Percentiles rank a stretch among this genome's conserved stretches.
phyloP scores from a whole-genome alignment of 345 rosid species.

The Citrus hindsii region DNA sequence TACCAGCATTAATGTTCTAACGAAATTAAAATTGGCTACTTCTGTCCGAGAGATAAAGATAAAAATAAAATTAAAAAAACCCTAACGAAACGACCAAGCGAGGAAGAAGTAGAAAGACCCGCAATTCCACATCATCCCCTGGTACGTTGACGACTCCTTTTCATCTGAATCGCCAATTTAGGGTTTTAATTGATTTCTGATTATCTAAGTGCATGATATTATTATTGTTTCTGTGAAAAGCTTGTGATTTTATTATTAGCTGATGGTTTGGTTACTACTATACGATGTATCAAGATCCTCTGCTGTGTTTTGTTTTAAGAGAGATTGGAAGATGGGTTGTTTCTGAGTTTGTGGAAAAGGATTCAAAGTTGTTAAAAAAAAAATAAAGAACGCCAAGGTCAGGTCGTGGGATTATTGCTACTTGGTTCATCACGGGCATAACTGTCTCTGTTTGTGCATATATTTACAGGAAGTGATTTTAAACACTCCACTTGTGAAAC shows the following conservation, averaged over 20 bases:
- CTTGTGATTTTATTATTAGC: no score
- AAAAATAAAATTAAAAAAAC: no score
- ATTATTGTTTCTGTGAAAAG: background rate
- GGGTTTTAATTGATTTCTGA: background rate
- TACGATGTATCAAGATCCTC: slow-evolving; percentile 3
- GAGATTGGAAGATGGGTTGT: slow-evolving; percentile 21
- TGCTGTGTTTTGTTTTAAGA: slow-evolving; percentile 15
- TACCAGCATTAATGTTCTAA: background rate
- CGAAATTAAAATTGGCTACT: background rate
- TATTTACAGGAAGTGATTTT: slow-evolving; percentile 67
- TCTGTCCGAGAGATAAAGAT: background rate
- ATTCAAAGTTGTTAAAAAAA: slow-evolving; percentile 29
- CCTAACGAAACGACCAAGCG: background rate
- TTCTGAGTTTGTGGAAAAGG: slow-evolving; percentile 29
- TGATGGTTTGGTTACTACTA: no score
- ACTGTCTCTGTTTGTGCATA: slow-evolving; percentile 61
- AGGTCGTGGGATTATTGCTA: slow-evolving; percentile 36
- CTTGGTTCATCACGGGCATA: slow-evolving; percentile 41
- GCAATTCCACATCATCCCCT: background rate
- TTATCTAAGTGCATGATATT: background rate
- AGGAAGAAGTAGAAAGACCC: background rate
- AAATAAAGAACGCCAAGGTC: slow-evolving; percentile 31
- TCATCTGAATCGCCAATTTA: background rate
- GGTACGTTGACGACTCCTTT: background rate
- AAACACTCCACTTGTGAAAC: slow-evolving; percentile 38